Evolutionary conservation across 2,329 filamentous ascomycete genomes (phyloP).

Genomic region (Tympanopsis confertula): DNA sequence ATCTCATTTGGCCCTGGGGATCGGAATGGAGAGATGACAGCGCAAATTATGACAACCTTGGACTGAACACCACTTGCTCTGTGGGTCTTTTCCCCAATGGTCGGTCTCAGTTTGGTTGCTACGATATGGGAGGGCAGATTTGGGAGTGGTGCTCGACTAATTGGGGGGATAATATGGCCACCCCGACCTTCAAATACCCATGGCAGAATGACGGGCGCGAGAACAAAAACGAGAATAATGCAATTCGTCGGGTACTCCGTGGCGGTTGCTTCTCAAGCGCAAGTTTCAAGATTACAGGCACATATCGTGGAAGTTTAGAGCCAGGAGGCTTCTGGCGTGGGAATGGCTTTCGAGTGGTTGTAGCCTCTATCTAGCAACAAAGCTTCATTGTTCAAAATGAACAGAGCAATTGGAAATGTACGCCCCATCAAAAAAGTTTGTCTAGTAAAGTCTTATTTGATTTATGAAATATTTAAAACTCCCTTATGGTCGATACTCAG

Average conservation of each 20-base stretch:
- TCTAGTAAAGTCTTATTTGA: no score
- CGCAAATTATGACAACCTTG: slow-evolving; percentile 2
- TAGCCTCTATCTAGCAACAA: slow-evolving; percentile 1
- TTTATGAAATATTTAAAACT: no score
- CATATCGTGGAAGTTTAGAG: slow-evolving; percentile 3
- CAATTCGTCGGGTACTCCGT: slow-evolving; percentile 1
- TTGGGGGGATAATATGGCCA: slow-evolving; percentile 3
- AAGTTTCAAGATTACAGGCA: slow-evolving; percentile 1
- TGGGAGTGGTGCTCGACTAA: slow-evolving; percentile 4
- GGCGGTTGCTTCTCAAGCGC: slow-evolving; percentile 4
- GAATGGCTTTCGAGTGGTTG: slow-evolving; percentile 3
- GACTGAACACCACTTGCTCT: slow-evolving; percentile 1
- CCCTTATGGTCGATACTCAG: no score
- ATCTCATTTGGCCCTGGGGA: slow-evolving; percentile 1
- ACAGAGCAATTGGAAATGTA: no score
- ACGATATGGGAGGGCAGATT: slow-evolving; percentile 3
- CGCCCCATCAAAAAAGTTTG: no score
- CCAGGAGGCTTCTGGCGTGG: slow-evolving; percentile 2
- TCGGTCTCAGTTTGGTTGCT: slow-evolving; percentile 2
- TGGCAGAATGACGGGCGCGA: slow-evolving; percentile 1
- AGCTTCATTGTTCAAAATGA: no score
- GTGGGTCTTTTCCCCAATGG: slow-evolving; percentile 3
- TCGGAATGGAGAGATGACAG: background rate
- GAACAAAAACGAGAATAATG: background rate
- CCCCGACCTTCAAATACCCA: slow-evolving; percentile 2